Evolutionary conservation across 768 basidiomycete genomes (phyloP).

Genomic region (Rhizopogon sp.): DNA sequence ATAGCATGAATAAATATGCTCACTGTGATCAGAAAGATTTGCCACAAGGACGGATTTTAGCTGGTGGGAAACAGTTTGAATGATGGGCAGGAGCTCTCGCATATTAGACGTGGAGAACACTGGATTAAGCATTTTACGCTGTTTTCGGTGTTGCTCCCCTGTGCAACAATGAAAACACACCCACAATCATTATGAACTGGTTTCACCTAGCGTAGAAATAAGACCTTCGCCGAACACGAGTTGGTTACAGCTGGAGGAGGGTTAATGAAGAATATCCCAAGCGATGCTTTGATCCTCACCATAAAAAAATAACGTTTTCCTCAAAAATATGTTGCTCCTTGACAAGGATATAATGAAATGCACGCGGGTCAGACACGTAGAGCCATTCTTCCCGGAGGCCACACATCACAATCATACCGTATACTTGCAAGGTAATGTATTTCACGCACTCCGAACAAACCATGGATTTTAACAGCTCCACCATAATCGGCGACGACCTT

Average conservation of each 20-base stretch:
- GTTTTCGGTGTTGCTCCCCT: constrained; percentile 2
- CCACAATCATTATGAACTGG: not conserved
- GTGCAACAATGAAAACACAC: not conserved
- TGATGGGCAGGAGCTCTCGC: constrained; percentile 1
- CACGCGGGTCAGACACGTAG: too few relatives aligned
- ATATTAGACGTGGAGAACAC: constrained; percentile 1
- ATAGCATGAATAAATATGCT: not conserved
- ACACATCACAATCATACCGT: too few relatives aligned
- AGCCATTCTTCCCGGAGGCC: too few relatives aligned
- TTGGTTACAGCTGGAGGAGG: not conserved
- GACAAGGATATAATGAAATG: too few relatives aligned
- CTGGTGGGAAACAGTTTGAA: constrained; percentile 14
- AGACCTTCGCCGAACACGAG: constrained; percentile 23
- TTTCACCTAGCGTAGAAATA: constrained; percentile 18
- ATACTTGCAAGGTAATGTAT: not conserved
- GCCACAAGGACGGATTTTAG: not conserved
- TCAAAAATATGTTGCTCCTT: too few relatives aligned
- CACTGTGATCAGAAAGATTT: not conserved
- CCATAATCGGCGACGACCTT: constrained; percentile 15
- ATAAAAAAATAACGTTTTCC: too few relatives aligned
- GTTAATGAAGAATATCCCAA: not conserved
- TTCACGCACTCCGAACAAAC: constrained; percentile 15
- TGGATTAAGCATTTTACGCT: constrained; percentile 3
- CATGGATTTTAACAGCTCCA: constrained; percentile 19
- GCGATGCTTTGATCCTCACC: constrained; percentile 2